These are phyloP conservation scores for Globisporangium acanthophoron DNA, from an alignment of 352 stramenopile genomes.

Conservation along the genomic window DNA sequence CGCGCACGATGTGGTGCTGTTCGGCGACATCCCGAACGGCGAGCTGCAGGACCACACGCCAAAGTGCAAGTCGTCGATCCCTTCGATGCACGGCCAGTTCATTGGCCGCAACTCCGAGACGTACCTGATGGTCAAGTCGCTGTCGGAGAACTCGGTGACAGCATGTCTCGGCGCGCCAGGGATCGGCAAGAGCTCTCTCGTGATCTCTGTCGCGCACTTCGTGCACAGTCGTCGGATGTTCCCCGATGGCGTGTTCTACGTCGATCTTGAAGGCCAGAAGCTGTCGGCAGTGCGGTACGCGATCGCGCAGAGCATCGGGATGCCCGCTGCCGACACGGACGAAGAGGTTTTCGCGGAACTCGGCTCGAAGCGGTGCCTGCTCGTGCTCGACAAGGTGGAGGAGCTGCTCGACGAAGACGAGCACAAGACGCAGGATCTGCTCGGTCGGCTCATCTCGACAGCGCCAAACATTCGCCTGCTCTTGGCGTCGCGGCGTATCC, in stretches of 20 bases:
- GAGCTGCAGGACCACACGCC: slow-evolving; percentile 59
- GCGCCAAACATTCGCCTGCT: slow-evolving; percentile 63
- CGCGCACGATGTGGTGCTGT: slow-evolving; percentile 65
- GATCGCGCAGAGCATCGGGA: slow-evolving; percentile 74
- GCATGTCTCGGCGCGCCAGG: slow-evolving; percentile 65
- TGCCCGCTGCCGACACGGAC: slow-evolving; percentile 64
- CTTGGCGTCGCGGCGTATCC: slow-evolving; percentile 62
- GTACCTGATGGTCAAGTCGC: slow-evolving; percentile 69
- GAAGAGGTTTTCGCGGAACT: slow-evolving; percentile 78
- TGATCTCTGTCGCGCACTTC: slow-evolving; percentile 78
- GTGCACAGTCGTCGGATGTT: slow-evolving; percentile 75
- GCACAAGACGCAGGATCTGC: slow-evolving; percentile 58
- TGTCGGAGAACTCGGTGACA: slow-evolving; percentile 71
- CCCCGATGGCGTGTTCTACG: slow-evolving; percentile 76
- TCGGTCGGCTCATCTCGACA: slow-evolving; percentile 66
- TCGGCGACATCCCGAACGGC: slow-evolving; percentile 57
- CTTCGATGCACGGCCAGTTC: slow-evolving; percentile 81
- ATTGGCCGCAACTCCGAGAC: slow-evolving; percentile 77
- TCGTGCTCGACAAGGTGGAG: slow-evolving; percentile 80
- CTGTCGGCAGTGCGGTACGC: slow-evolving; percentile 74
- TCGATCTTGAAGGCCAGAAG: slow-evolving; percentile 79
- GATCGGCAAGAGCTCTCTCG: slow-evolving; percentile 80
- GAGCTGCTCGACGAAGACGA: slow-evolving; percentile 75
- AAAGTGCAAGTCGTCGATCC: slow-evolving; percentile 66
- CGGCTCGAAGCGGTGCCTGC: slow-evolving; percentile 54